phyloP scores from a whole-genome alignment of 164 flowering plant genomes.

The Vitis riparia region DNA sequence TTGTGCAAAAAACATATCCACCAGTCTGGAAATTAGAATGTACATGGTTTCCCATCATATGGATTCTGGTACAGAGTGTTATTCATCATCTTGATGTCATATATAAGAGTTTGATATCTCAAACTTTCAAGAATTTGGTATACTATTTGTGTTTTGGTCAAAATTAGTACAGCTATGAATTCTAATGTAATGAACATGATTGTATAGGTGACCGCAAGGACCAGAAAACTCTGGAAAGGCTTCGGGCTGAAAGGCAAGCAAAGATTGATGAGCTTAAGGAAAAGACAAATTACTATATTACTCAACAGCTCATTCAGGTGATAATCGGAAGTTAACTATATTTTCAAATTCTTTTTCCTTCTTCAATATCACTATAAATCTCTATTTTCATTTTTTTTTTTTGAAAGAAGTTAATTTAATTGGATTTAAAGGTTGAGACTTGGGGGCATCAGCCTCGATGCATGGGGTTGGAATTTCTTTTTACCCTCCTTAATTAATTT shows the following conservation, averaged over 20 bases:
- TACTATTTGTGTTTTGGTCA: neutral
- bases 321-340: neutral
- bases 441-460: neutral
- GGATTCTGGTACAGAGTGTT: neutral
- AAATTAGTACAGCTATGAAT: neutral
- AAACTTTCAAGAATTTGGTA: neutral
- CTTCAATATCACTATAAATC: neutral
- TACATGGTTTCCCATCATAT: neutral
- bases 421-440: neutral
- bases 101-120: neutral
- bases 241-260: conserved; percentile 79
- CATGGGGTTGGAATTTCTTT: neutral
- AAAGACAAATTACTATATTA: conserved; percentile 80
- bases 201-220: conserved; percentile 75
- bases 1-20: neutral
- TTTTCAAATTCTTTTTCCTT: neutral
- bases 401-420: too few species aligned
- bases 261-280: conserved; percentile 94
- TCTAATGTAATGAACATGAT: neutral
- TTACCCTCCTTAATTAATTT: neutral
- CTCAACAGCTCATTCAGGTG: conserved; percentile 97
- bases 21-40: neutral
- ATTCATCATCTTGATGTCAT: neutral
- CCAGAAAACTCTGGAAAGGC: conserved; percentile 77
- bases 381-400: neutral